Percentiles rank a stretch among this genome's conserved stretches.
These are phyloP conservation scores for Thraustotheca clavata DNA, from an alignment of 352 stramenopile genomes.

Conservation along the genomic window DNA sequence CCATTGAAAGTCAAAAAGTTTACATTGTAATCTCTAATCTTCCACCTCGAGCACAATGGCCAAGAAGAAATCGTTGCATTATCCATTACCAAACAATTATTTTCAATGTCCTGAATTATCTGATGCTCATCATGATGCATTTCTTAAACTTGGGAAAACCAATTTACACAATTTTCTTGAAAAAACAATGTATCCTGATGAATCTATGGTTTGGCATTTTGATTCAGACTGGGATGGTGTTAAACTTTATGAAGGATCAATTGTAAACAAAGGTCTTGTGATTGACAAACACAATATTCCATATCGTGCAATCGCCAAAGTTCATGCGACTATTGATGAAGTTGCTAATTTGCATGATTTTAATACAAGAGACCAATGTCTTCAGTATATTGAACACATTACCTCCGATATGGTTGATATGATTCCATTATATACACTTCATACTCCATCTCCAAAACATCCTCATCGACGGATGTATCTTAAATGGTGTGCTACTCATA, in stretches of 20 bases:
- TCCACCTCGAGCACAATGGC: background rate
- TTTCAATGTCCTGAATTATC: constrained; percentile 8
- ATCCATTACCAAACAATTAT: constrained; percentile 3
- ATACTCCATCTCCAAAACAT: background rate
- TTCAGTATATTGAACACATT: constrained; percentile 9
- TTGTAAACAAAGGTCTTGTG: background rate
- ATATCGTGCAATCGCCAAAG: background rate
- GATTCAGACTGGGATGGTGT: background rate
- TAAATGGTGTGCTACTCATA: background rate
- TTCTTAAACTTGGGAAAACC: background rate
- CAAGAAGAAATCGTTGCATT: background rate
- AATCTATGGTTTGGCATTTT: background rate
- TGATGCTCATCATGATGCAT: background rate
- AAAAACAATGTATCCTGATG: background rate
- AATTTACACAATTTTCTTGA: constrained; percentile 3
- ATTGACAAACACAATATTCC: background rate
- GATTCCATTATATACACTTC: constrained; percentile 4
- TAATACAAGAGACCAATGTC: constrained; percentile 4
- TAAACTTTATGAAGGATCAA: constrained; percentile 11
- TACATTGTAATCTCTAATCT: background rate
- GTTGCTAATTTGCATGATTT: constrained; percentile 4
- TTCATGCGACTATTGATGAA: constrained; percentile 1
- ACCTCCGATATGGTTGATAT: background rate
- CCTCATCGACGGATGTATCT: constrained; percentile 5
- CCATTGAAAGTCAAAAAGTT: background rate